Percentiles rank a stretch among this genome's conserved stretches.
These are phyloP conservation scores for Pythium dissotocum DNA, from an alignment of 352 stramenopile species.

Conservation along the genomic window DNA sequence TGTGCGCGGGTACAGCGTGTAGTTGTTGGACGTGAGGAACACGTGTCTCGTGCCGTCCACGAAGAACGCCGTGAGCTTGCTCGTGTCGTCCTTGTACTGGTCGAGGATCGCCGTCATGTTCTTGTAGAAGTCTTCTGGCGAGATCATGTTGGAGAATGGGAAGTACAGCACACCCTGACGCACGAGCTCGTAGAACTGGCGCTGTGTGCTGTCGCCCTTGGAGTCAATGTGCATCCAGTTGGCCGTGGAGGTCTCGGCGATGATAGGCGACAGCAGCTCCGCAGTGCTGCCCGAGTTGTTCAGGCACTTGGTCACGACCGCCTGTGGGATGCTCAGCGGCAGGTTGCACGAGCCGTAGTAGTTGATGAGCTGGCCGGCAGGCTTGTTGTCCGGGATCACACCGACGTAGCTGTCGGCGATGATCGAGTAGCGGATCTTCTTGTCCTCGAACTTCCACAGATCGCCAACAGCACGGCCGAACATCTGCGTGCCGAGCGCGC, in stretches of 20 bases:
- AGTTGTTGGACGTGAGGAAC: conserved; percentile 34
- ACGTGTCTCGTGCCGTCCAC: conserved; percentile 50
- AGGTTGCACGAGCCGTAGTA: conserved; percentile 63
- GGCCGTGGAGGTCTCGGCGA: conserved; percentile 42
- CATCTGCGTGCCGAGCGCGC: conserved; percentile 50
- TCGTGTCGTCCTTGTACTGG: conserved; percentile 41
- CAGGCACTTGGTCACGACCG: conserved; percentile 48
- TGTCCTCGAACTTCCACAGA: conserved; percentile 54
- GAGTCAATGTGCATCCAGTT: conserved; percentile 73
- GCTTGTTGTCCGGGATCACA: conserved; percentile 50
- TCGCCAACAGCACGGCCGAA: conserved; percentile 48
- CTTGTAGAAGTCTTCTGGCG: conserved; percentile 52
- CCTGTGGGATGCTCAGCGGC: conserved; percentile 41
- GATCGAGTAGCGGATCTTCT: conserved; percentile 58
- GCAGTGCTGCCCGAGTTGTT: conserved; percentile 42
- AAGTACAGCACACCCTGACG: conserved; percentile 49
- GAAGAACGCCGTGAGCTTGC: conserved; percentile 48
- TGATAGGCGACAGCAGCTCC: conserved; percentile 54
- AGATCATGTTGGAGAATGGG: conserved; percentile 58
- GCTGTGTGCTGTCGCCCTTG: conserved; percentile 60
- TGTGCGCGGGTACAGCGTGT: conserved; percentile 12
- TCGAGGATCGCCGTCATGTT: conserved; percentile 42
- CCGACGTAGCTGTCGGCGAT: conserved; percentile 67
- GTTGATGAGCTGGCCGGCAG: conserved; percentile 48
- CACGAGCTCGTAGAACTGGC: conserved; percentile 68